A percentile compares a stretch with the other conserved stretches of the same genome.
Conservation (phyloP, 805 yeast species). For the Candida hungchunana region DNA sequence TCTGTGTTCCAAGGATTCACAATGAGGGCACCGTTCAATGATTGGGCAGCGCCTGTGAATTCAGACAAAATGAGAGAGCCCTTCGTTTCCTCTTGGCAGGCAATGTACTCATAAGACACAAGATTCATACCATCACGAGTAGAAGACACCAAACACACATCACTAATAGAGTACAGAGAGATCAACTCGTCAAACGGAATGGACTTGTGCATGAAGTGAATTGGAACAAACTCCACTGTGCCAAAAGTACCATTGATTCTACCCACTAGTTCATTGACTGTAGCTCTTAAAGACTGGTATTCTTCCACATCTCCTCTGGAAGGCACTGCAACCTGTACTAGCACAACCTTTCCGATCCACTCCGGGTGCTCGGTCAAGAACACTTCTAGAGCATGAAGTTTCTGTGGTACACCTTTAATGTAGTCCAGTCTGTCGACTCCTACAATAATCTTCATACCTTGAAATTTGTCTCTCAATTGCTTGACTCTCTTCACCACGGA, state of each 20-base stretch:
- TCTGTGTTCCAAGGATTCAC: slow-evolving; percentile 99
- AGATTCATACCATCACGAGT: slow-evolving; percentile 99
- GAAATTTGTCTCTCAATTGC: slow-evolving; percentile 60
- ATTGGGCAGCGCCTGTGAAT: slow-evolving; percentile 99
- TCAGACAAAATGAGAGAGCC: slow-evolving; percentile 89
- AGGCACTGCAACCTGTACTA: slow-evolving; percentile 97
- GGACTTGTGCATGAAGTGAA: slow-evolving; percentile 92
- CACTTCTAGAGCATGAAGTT: slow-evolving; percentile 92
- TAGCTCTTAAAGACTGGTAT: slow-evolving; percentile 87
- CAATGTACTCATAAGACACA: slow-evolving; percentile 94
- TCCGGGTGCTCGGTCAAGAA: slow-evolving; percentile 92
- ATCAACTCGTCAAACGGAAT: slow-evolving; percentile 89
- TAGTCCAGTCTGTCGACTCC: slow-evolving; percentile 97
- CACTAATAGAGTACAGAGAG: slow-evolving; percentile 78
- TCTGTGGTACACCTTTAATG: slow-evolving; percentile 97
- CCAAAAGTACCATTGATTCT: slow-evolving; percentile 95
- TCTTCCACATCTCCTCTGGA: slow-evolving; percentile 98
- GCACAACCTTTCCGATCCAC: slow-evolving; percentile 95
- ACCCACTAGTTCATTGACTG: slow-evolving; percentile 94
- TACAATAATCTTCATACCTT: slow-evolving; percentile 79
- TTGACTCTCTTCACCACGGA: slow-evolving; percentile 62
- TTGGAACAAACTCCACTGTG: slow-evolving; percentile 95
- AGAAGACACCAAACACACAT: slow-evolving; percentile 87
- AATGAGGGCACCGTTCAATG: slow-evolving; percentile 86
- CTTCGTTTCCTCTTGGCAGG: slow-evolving; percentile 82